Evolutionary conservation across 73 alveolate genomes (phyloP).

Genomic region (Paramecium sonneborni): DNA sequence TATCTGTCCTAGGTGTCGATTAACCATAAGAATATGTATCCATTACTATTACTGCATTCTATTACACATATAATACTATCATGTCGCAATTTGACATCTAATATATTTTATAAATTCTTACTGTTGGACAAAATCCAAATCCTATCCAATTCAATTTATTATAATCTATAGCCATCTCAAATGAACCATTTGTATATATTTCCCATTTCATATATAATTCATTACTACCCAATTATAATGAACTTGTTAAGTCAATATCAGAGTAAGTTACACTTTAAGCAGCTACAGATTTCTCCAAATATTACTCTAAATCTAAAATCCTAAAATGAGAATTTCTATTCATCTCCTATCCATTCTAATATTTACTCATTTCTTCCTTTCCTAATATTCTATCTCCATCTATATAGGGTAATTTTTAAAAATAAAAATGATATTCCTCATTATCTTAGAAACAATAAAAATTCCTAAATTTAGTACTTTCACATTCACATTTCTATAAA

Average conservation of each 20-base stretch:
- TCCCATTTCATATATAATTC: slow-evolving; percentile 12
- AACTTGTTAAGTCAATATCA: not conserved
- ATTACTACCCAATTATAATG: not conserved
- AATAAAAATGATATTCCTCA: not conserved
- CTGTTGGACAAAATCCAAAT: slow-evolving; percentile 55
- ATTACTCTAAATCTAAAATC: not conserved
- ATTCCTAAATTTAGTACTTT: slow-evolving; percentile 19
- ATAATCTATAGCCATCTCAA: slow-evolving; percentile 15
- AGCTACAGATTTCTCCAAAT: not conserved
- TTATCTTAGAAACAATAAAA: not conserved
- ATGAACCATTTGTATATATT: not conserved
- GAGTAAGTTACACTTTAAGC: not conserved
- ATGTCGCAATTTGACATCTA: slow-evolving; percentile 34
- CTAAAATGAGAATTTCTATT: not conserved
- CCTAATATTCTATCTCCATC: not conserved
- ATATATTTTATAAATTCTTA: not conserved
- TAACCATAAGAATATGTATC: slow-evolving; percentile 28
- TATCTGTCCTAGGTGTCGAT: not conserved
- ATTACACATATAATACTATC: not conserved
- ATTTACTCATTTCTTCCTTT: not conserved
- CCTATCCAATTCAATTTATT: slow-evolving; percentile 50
- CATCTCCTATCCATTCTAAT: not conserved
- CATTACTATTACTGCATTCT: not conserved
- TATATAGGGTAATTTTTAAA: not conserved
- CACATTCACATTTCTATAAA: not conserved